Base-by-base conservation (phyloP, 1,139 yeast species). In the Arxiozyma slooffiae region DNA sequence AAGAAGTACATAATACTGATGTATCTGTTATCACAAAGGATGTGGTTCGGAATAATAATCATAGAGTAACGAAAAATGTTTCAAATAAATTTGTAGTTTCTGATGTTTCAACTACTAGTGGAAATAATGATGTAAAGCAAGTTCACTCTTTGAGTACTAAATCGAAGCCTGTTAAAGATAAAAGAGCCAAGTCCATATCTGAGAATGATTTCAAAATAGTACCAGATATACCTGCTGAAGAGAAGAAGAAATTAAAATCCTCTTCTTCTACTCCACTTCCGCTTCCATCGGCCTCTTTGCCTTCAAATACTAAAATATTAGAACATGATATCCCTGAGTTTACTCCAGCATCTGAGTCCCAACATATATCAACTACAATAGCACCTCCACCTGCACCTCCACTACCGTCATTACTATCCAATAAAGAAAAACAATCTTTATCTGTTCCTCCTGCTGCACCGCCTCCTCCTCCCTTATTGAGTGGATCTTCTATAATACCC, bases 341-440 rank as follows among this genome's bases (percentile, higher is more conserved):
- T 6, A 7, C 20, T 24, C 6, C 22, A 17, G 21, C 16, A 16
- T 22, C 37, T n/a, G 44, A 46, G 7, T 26, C n/a, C 7, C 38
- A 38, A 18, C 39, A 44, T 8, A 4, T 45, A 38, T 7, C 42
- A 38, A 24, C 11, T 5, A 40, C 23, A 17, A 34, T 38, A n/a
- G 11, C 52, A n/a, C 60, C 63, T n/a, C 59, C 63, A 23, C 56
- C 61, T 9, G 60, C 69, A 4, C 69, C 72, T 7, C 71, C 75
- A 16, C 72, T 75, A 4, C 74, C 75, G 2, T 70, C 70, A 23
- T 41, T 46, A 11, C 23, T 26, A 9, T 5, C 26, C 11, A 41
- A 46, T 2, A 20, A 36, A 21, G 23, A 23, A 3, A 16, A 23
- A 9, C 20, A 41, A 8, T 53, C 70, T 7, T 62, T 56, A 5